phyloP scores from a whole-genome alignment of 116 monocot species.

The Papilionanthe hybrid region DNA sequence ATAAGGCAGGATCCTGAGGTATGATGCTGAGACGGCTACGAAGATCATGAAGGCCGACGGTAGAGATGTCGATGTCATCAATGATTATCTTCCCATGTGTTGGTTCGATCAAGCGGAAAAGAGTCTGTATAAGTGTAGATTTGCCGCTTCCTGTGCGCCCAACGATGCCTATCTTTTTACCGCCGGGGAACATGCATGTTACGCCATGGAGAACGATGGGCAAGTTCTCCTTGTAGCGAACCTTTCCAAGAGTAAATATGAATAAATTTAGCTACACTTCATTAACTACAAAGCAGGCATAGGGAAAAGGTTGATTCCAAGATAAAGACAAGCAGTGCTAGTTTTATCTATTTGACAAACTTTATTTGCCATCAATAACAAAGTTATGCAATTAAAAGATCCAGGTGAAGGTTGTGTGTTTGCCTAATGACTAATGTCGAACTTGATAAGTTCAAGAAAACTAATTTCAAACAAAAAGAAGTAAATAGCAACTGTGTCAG shows the following conservation, averaged over 20 bases:
- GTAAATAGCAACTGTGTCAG: not conserved
- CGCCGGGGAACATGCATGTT: conserved; percentile 82
- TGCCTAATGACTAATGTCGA: not conserved
- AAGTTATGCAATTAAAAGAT: not conserved
- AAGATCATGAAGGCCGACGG: conserved; percentile 91
- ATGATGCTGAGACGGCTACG: conserved; percentile 81
- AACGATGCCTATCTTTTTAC: conserved; percentile 90
- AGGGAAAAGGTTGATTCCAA: not conserved
- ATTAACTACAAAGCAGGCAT: not conserved
- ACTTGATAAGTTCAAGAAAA: not conserved
- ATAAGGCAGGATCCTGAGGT: conserved; percentile 88
- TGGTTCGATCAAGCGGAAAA: conserved; percentile 90
- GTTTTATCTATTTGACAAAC: not conserved
- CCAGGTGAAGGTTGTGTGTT: not conserved
- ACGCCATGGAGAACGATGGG: conserved; percentile 81
- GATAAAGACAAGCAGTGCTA: not conserved
- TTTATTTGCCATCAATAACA: not conserved
- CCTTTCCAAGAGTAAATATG: conserved; percentile 27
- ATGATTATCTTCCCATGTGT: conserved; percentile 70
- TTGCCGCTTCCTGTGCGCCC: conserved; percentile 98
- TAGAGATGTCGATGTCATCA: conserved; percentile 66
- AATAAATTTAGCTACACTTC: conserved; percentile 8
- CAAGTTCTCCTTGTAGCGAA: conserved; percentile 79
- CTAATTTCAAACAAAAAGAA: not conserved
- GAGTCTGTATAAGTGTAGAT: conserved; percentile 93